A percentile compares a stretch with the other conserved stretches of the same genome.
Evolutionary conservation across 2,329 filamentous ascomycete genomes (phyloP).

Genomic region (Seiridium cupressi): DNA sequence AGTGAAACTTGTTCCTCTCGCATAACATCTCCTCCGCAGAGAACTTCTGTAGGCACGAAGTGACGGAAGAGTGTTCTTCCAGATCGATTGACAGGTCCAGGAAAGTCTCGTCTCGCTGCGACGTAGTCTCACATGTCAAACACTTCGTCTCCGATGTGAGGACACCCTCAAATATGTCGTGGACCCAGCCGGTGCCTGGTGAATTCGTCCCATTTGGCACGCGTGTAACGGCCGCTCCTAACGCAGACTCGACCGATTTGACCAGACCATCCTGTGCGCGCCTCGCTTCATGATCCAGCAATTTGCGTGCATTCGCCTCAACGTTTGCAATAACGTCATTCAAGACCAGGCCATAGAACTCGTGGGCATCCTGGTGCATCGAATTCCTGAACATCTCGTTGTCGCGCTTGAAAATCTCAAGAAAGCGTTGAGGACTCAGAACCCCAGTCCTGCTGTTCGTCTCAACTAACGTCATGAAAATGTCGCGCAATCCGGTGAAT

Average conservation of each 20-base stretch:
- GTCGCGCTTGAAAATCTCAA: conserved; percentile 89
- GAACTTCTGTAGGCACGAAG: conserved; percentile 91
- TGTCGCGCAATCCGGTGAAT: conserved; percentile 93
- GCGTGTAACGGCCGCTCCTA: conserved; percentile 35
- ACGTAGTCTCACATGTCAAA: conserved; percentile 92
- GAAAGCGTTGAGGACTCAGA: conserved; percentile 85
- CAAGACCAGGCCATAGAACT: conserved; percentile 91
- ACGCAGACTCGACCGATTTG: conserved; percentile 47
- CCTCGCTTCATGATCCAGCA: conserved; percentile 48
- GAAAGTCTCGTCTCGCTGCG: conserved; percentile 93
- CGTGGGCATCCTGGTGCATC: conserved; percentile 98
- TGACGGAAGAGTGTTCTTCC: conserved; percentile 93
- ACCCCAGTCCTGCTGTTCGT: conserved; percentile 83
- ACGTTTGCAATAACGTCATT: conserved; percentile 96
- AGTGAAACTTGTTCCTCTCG: conserved; percentile 98
- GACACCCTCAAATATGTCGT: conserved; percentile 93
- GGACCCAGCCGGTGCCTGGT: conserved; percentile 81
- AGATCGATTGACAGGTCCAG: conserved; percentile 94
- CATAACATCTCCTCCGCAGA: conserved; percentile 98
- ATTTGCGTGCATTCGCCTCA: conserved; percentile 75
- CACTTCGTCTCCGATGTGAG: conserved; percentile 96
- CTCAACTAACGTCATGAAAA: conserved; percentile 86
- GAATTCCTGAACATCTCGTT: conserved; percentile 97
- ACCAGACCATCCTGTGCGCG: conserved; percentile 42
- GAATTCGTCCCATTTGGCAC: conserved; percentile 45